These are phyloP conservation scores for Lactifluus echinatus DNA, from an alignment of 768 basidiomycete genomes.

Conservation along the genomic window DNA sequence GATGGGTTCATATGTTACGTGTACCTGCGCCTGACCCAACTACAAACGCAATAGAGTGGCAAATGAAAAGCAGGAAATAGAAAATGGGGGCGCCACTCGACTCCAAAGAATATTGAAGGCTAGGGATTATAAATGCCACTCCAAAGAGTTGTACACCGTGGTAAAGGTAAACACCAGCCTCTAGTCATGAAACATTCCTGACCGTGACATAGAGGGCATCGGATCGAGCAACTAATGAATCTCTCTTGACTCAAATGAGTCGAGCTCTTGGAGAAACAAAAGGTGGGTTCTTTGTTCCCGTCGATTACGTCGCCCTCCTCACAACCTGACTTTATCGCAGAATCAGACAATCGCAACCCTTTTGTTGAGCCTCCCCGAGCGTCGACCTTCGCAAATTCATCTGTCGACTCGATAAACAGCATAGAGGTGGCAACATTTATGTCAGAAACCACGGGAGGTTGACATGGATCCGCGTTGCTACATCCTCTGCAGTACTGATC, in stretches of 20 bases:
- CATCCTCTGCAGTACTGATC: neutral
- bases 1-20: neutral
- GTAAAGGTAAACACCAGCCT: neutral
- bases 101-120: neutral
- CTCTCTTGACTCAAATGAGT: neutral
- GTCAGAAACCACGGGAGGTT: neutral
- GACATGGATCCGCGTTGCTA: neutral
- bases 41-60: neutral
- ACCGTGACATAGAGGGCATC: neutral
- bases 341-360: neutral
- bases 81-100: no score
- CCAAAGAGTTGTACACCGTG: neutral
- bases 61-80: neutral
- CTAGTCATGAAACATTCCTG: neutral
- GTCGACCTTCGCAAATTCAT: neutral
- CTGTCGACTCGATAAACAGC: neutral
- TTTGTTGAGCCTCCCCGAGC: neutral
- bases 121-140: neutral
- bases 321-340: no score
- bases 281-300: no score
- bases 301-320: no score
- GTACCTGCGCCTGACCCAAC: neutral
- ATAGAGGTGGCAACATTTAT: neutral
- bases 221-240: neutral
- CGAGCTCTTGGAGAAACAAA: neutral